Percentiles rank a stretch among this genome's conserved stretches.
These are phyloP conservation scores for Coffea humblotiana DNA, from an alignment of 305 asterid species.

Conservation along the genomic window DNA sequence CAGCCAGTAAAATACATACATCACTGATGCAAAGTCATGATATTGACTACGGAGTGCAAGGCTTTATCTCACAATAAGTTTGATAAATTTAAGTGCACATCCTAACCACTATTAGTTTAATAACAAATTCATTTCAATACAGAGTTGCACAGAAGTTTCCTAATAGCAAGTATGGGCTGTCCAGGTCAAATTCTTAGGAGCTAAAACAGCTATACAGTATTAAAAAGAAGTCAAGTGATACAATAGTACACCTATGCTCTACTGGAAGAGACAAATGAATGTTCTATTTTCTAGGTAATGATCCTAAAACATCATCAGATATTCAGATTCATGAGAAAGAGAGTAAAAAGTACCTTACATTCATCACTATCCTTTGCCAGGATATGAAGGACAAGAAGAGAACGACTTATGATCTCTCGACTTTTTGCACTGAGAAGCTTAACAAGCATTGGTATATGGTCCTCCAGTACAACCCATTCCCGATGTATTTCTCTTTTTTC, in stretches of 20 bases:
- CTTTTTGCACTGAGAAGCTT: constrained; percentile 43
- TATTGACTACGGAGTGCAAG: neutral
- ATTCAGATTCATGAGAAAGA: neutral
- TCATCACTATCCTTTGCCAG: constrained; percentile 59
- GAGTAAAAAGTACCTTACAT: constrained; percentile 47
- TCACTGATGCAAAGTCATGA: neutral
- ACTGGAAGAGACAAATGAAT: neutral
- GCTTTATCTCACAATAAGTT: neutral
- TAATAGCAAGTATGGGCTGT: neutral
- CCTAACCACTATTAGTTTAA: neutral
- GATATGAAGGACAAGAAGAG: constrained; percentile 49
- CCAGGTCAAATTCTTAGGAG: neutral
- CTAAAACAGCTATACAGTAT: neutral
- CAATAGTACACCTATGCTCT: neutral
- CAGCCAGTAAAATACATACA: neutral
- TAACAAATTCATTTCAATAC: neutral
- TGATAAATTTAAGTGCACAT: neutral
- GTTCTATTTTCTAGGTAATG: neutral
- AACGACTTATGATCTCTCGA: constrained; percentile 51
- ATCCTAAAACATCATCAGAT: neutral
- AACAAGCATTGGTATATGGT: constrained; percentile 51
- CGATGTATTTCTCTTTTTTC: constrained; percentile 57
- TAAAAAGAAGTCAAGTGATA: neutral
- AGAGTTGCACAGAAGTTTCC: neutral
- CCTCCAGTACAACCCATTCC: constrained; percentile 70